Evolutionary conservation across 352 stramenopile species (phyloP).

Genomic region (Phytophthora boehmeriae): DNA sequence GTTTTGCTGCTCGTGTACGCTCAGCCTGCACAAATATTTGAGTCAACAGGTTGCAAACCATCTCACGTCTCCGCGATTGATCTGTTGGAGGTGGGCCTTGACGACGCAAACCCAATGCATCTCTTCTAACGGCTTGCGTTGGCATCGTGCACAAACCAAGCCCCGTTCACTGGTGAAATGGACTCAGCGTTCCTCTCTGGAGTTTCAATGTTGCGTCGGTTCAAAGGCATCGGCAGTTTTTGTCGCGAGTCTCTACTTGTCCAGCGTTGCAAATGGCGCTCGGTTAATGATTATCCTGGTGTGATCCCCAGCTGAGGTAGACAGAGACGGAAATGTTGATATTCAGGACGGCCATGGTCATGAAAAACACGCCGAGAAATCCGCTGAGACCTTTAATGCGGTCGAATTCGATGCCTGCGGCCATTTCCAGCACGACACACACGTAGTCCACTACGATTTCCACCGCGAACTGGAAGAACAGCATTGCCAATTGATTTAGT

Average conservation of each 20-base stretch:
- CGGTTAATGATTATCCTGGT: not conserved
- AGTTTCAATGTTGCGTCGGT: slow-evolving; percentile 21
- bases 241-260: not conserved
- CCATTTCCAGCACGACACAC: slow-evolving; percentile 28
- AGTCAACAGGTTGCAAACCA: slow-evolving; percentile 43
- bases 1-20: slow-evolving; percentile 22
- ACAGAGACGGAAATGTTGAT: slow-evolving; percentile 34
- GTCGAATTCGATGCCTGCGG: slow-evolving; percentile 24
- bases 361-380: slow-evolving; percentile 36
- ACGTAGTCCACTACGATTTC: slow-evolving; percentile 29
- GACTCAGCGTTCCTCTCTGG: slow-evolving; percentile 4
- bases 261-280: slow-evolving; percentile 1
- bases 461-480: slow-evolving; percentile 15
- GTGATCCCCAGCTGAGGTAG: slow-evolving; percentile 21
- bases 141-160: slow-evolving; percentile 7
- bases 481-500: slow-evolving; percentile 16
- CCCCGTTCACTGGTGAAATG: not conserved
- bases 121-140: not conserved
- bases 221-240: slow-evolving; percentile 14
- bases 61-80: slow-evolving; percentile 19
- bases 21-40: slow-evolving; percentile 54
- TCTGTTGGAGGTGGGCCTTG: slow-evolving; percentile 11
- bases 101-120: not conserved
- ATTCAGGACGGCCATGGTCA: slow-evolving; percentile 35
- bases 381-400: slow-evolving; percentile 17